Evolutionary conservation across 176 grass and related monocot species (phyloP).

Genomic region (Lolium multiflorum): DNA sequence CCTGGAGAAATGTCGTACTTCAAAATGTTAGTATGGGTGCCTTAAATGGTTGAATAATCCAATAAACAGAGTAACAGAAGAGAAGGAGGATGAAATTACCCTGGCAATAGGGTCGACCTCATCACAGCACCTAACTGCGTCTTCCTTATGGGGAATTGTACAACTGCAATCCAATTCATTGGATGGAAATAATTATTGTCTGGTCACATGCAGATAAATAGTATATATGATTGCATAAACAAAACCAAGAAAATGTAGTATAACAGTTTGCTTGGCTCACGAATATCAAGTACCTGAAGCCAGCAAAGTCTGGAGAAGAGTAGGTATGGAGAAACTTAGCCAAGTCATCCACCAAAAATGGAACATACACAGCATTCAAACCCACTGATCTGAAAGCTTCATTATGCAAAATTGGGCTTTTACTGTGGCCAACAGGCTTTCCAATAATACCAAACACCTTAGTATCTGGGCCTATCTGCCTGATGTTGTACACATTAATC

Average conservation of each 20-base stretch:
- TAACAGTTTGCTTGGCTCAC: conserved; percentile 16
- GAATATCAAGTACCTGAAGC: conserved; percentile 78
- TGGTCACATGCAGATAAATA: conserved; percentile 16
- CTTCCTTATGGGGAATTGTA: conserved; percentile 96
- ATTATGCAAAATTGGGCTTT: conserved; percentile 94
- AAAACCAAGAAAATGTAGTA: neutral
- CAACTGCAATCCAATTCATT: conserved; percentile 61
- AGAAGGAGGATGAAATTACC: conserved; percentile 51
- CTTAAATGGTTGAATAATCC: conserved; percentile 7
- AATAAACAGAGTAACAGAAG: conserved; percentile 14
- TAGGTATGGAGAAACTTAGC: conserved; percentile 79
- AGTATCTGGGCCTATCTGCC: conserved; percentile 67
- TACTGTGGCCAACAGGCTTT: conserved; percentile 93
- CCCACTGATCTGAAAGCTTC: conserved; percentile 87
- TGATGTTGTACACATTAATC: conserved; percentile 85
- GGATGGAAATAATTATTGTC: conserved; percentile 31
- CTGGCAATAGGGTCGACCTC: conserved; percentile 94
- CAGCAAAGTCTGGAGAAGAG: conserved; percentile 91
- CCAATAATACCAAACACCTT: conserved; percentile 91
- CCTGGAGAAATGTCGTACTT: conserved; percentile 52
- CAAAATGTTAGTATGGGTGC: conserved; percentile 22
- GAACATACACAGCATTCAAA: conserved; percentile 88
- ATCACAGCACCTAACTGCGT: conserved; percentile 85
- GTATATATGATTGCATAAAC: conserved; percentile 2
- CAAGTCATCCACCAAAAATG: conserved; percentile 95